A percentile compares a stretch with the other conserved stretches of the same genome.
Conservation (phyloP, 768 basidiomycete genomes). For the Podaxis carcinomalis region DNA sequence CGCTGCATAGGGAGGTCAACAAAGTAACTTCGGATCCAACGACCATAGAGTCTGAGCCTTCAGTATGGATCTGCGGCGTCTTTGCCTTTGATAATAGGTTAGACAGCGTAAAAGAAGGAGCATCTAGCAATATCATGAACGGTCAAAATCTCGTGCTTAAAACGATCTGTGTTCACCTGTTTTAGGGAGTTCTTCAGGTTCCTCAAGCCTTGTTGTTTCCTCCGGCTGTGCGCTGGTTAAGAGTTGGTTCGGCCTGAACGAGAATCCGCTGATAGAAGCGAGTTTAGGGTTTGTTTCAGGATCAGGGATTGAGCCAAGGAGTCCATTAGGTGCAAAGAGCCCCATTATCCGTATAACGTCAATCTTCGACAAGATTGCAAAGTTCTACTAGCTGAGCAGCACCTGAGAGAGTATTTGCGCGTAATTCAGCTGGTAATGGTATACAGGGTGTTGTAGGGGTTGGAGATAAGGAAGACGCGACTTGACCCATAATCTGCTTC, state of each 20-base stretch:
- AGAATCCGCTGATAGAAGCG: background rate
- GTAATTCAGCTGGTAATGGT: background rate
- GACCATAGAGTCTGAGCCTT: background rate
- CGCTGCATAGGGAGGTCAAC: background rate
- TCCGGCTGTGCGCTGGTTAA: background rate
- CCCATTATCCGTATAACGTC: conserved; percentile 7
- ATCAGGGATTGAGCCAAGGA: conserved; percentile 18
- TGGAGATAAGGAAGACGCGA: conserved; percentile 4
- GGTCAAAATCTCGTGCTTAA: background rate
- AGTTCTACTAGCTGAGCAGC: background rate
- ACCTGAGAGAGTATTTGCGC: background rate
- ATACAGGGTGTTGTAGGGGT: background rate
- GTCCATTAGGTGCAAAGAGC: conserved; percentile 24
- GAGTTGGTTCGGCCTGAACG: background rate
- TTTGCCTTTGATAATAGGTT: conserved; percentile 5
- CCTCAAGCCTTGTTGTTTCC: background rate
- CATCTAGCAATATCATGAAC: background rate
- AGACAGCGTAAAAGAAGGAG: conserved; percentile 6
- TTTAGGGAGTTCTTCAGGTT: background rate
- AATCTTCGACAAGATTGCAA: background rate
- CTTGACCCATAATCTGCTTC: background rate
- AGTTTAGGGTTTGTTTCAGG: background rate
- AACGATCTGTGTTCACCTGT: background rate
- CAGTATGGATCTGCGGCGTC: background rate
- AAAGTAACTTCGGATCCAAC: background rate